Percentiles rank a stretch among this genome's conserved stretches.
These are phyloP conservation scores for Tribonema minus DNA, from an alignment of 108 stramenopile species.

Conservation along the genomic window DNA sequence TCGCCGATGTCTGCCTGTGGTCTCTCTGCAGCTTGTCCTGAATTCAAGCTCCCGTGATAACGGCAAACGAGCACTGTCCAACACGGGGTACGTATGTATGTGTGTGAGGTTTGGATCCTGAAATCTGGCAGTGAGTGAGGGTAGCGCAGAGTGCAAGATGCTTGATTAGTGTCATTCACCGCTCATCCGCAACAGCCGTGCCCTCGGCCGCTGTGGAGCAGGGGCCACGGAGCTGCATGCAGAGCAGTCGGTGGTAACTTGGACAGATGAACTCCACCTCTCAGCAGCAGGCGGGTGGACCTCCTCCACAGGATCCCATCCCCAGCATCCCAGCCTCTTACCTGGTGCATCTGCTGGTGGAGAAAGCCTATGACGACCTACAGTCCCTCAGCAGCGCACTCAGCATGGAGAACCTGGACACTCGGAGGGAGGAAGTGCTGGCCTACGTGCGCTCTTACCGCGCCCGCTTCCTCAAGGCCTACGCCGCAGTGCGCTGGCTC, in stretches of 20 bases:
- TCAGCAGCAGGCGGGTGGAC: not conserved
- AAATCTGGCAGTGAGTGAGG: no score
- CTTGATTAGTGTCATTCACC: no score
- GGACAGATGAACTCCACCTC: no score
- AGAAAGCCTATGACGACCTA: slow-evolving; percentile 20
- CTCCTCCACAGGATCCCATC: not conserved
- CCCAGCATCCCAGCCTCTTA: not conserved
- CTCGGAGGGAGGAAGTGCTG: slow-evolving; percentile 23
- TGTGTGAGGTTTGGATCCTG: no score
- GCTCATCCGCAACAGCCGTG: no score
- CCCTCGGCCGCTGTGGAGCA: not conserved
- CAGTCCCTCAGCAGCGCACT: slow-evolving; percentile 13
- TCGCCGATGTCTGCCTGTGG: no score
- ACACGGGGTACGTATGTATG: no score
- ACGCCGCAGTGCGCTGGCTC: slow-evolving; percentile 31
- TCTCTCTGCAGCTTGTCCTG: no score
- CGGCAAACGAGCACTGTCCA: no score
- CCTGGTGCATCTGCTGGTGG: not conserved
- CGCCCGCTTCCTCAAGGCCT: slow-evolving; percentile 37
- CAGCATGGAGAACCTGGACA: slow-evolving; percentile 13
- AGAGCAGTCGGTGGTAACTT: no score
- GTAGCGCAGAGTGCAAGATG: no score
- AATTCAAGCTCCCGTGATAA: no score
- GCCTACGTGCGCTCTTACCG: slow-evolving; percentile 26
- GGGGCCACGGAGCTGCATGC: not conserved